phyloP scores from a whole-genome alignment of 495 filamentous ascomycete genomes.

The Aspergillus egyptiacus region DNA sequence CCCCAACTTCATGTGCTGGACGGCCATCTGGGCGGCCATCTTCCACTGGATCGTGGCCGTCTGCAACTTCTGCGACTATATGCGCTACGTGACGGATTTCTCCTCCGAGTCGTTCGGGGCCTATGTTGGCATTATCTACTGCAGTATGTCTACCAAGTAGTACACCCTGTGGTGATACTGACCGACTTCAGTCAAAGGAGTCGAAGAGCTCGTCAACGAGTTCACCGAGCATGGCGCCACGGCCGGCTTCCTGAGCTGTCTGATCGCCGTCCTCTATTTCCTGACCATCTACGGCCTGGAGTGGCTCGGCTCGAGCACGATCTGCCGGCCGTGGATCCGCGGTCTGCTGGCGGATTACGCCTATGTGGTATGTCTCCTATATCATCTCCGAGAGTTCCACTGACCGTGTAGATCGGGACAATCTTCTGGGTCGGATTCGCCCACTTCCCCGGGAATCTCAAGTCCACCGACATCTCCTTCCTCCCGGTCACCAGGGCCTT shows the following conservation, averaged over 20 bases:
- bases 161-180: background rate
- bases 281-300: constrained; percentile 17
- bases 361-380: constrained; percentile 12
- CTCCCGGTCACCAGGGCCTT: constrained; percentile 64
- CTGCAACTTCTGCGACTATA: constrained; percentile 64
- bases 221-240: constrained; percentile 7
- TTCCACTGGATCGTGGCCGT: constrained; percentile 66
- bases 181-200: constrained; percentile 15
- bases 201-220: constrained; percentile 20
- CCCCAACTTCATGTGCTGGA: constrained; percentile 70
- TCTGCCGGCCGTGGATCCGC: constrained; percentile 13
- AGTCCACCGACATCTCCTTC: constrained; percentile 46
- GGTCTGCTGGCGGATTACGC: constrained; percentile 20
- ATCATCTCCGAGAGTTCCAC: background rate
- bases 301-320: constrained; percentile 15
- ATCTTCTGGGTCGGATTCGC: constrained; percentile 78
- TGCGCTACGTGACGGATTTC: constrained; percentile 68
- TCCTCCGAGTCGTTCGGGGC: constrained; percentile 73
- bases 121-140: constrained; percentile 74
- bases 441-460: constrained; percentile 62
- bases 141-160: constrained; percentile 45
- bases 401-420: constrained; percentile 46
- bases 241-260: constrained; percentile 15
- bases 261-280: constrained; percentile 20
- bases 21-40: constrained; percentile 64